Evolutionary conservation across 2,329 filamentous ascomycete genomes (phyloP).

Genomic region (Aspergillus felis): DNA sequence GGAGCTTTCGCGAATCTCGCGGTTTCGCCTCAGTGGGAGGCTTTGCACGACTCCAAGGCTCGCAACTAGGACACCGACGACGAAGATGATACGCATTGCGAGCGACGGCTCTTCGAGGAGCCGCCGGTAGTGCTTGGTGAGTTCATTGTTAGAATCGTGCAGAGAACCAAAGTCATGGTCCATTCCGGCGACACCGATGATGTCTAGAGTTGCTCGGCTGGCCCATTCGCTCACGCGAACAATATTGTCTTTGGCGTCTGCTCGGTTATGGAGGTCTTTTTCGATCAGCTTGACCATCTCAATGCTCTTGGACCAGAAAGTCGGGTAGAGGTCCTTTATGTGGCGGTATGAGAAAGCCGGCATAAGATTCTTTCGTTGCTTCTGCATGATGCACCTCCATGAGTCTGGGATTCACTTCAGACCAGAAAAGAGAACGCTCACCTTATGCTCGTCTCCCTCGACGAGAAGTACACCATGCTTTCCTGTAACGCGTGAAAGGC

Average conservation of each 20-base stretch:
- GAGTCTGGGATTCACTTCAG: too few species aligned
- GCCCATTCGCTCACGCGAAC: slow-evolving; percentile 62
- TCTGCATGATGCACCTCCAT: slow-evolving; percentile 17
- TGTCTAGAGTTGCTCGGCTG: slow-evolving; percentile 67
- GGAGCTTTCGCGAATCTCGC: slow-evolving; percentile 56
- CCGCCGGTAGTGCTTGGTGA: slow-evolving; percentile 43
- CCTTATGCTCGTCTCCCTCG: slow-evolving; percentile 87
- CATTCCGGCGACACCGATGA: slow-evolving; percentile 69
- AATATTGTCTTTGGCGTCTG: slow-evolving; percentile 34
- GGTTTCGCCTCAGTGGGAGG: slow-evolving; percentile 69
- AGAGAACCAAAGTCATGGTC: slow-evolving; percentile 68
- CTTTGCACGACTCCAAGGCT: slow-evolving; percentile 52
- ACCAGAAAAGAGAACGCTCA: slow-evolving; percentile 19
- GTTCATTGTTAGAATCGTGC: slow-evolving; percentile 54
- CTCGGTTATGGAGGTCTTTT: slow-evolving; percentile 39
- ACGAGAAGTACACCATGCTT: slow-evolving; percentile 58
- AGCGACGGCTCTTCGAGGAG: slow-evolving; percentile 19
- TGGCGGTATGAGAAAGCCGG: slow-evolving; percentile 84
- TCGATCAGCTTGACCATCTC: slow-evolving; percentile 63
- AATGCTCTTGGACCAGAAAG: slow-evolving; percentile 75
- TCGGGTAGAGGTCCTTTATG: slow-evolving; percentile 76
- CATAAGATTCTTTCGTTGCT: slow-evolving; percentile 70
- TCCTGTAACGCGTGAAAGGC: slow-evolving; percentile 37
- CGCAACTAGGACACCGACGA: slow-evolving; percentile 57
- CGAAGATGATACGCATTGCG: slow-evolving; percentile 45